Percentiles rank a stretch among this genome's conserved stretches.
phyloP scores from a whole-genome alignment of 176 grass and related monocot species.

The Carex scoparia region DNA sequence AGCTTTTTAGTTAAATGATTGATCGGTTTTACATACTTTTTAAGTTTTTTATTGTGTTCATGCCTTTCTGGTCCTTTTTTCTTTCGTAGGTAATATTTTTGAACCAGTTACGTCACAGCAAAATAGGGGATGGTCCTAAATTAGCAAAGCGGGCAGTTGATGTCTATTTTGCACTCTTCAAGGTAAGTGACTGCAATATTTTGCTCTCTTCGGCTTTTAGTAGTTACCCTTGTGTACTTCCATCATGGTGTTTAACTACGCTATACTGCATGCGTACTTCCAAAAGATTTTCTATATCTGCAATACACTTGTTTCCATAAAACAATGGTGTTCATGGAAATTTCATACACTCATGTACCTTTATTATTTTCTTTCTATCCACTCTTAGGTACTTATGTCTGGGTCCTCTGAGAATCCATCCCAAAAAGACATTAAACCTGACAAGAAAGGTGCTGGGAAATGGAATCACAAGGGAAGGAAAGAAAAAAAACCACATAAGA shows the following conservation, averaged over 20 bases:
- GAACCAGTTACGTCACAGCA: constrained; percentile 72
- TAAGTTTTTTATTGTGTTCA: background rate
- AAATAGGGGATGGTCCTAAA: constrained; percentile 80
- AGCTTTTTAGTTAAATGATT: background rate
- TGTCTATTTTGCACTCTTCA: constrained; percentile 94
- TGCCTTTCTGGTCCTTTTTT: constrained; percentile 5
- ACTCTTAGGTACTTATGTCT: constrained; percentile 75
- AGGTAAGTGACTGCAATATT: constrained; percentile 36
- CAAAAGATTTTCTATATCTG: background rate
- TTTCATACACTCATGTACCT: background rate
- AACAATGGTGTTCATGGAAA: too few species aligned
- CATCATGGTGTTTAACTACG: background rate
- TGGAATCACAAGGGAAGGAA: constrained; percentile 40
- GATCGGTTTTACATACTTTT: background rate
- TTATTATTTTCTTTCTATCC: constrained; percentile 18
- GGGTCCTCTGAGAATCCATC: constrained; percentile 37
- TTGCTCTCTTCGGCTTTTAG: background rate
- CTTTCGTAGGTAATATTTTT: constrained; percentile 82
- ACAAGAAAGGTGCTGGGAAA: constrained; percentile 47
- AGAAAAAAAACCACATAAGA: constrained; percentile 27
- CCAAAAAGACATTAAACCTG: constrained; percentile 38
- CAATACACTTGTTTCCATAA: background rate
- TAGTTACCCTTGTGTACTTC: background rate
- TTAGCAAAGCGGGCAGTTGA: constrained; percentile 85
- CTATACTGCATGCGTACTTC: background rate